phyloP scores from a whole-genome alignment of 2,329 filamentous ascomycete species.

The Arthroderma uncinatum region DNA sequence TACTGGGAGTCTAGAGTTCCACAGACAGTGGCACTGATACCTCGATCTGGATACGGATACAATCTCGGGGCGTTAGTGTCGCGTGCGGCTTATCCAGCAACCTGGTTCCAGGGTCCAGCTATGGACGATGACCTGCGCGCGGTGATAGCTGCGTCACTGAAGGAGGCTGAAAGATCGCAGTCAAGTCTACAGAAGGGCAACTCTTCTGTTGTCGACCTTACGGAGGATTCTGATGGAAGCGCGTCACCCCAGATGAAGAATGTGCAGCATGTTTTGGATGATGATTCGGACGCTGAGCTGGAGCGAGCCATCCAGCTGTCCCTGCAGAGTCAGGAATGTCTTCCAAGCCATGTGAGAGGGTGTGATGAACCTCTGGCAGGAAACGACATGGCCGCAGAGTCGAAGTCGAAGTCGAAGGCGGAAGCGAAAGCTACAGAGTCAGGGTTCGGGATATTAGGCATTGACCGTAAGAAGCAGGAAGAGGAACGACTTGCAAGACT shows the following conservation, averaged over 20 bases:
- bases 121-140: constrained; percentile 2
- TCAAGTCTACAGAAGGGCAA: not conserved
- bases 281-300: constrained; percentile 12
- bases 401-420: not conserved
- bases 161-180: not conserved
- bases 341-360: not conserved
- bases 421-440: not conserved
- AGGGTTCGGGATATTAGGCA: constrained; percentile 35
- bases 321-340: constrained; percentile 15
- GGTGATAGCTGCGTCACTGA: not conserved
- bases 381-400: too few species aligned
- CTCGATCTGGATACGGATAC: not conserved
- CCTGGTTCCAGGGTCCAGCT: not conserved
- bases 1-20: not conserved
- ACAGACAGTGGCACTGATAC: not conserved
- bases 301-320: constrained; percentile 22
- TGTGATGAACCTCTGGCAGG: not conserved
- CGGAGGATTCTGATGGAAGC: constrained; percentile 8
- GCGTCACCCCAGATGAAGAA: not conserved
- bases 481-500: constrained; percentile 63
- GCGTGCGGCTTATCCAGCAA: not conserved
- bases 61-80: not conserved
- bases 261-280: not conserved
- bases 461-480: constrained; percentile 78
- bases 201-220: constrained; percentile 11